Evolutionary conservation across 1,284 basidiomycete genomes (phyloP).

Genomic region (Inonotus obliquus): DNA sequence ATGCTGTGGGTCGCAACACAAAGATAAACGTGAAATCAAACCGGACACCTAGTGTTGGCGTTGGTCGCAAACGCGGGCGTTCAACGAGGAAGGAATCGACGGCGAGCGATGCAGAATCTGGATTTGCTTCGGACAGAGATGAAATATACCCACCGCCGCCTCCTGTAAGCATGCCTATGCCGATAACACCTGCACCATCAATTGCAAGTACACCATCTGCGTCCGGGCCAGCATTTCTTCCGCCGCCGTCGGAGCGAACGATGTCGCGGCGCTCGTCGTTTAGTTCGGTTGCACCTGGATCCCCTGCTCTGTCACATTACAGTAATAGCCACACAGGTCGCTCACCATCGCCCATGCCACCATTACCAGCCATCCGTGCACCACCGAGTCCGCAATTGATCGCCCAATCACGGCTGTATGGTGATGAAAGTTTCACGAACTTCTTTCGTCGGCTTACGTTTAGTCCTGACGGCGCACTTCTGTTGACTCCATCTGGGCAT

Average conservation of each 20-base stretch:
- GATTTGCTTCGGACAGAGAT: slow-evolving; percentile 41
- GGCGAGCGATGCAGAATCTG: slow-evolving; percentile 68
- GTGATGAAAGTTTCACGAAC: slow-evolving; percentile 92
- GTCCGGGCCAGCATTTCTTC: slow-evolving; percentile 61
- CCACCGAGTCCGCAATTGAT: slow-evolving; percentile 44
- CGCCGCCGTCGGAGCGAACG: slow-evolving; percentile 57
- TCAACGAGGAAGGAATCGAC: slow-evolving; percentile 67
- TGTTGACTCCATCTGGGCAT: slow-evolving; percentile 94
- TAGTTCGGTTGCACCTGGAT: slow-evolving; percentile 74
- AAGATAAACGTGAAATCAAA: slow-evolving; percentile 65
- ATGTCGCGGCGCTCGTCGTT: slow-evolving; percentile 86
- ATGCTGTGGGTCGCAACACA: slow-evolving; percentile 79
- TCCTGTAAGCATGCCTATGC: slow-evolving; percentile 39
- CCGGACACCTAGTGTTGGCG: slow-evolving; percentile 57
- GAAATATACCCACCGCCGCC: slow-evolving; percentile 24
- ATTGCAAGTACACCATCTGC: slow-evolving; percentile 53
- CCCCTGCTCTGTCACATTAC: slow-evolving; percentile 50
- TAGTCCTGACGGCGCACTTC: slow-evolving; percentile 89
- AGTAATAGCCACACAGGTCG: slow-evolving; percentile 57
- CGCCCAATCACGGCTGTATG: slow-evolving; percentile 72
- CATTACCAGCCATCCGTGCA: slow-evolving; percentile 80
- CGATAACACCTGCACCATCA: slow-evolving; percentile 61
- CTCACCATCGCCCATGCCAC: slow-evolving; percentile 88
- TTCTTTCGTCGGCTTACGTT: slow-evolving; percentile 95
- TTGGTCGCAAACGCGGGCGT: slow-evolving; percentile 42